phyloP scores from a whole-genome alignment of 225 moss, liverwort and hornwort species.

The Thuidium tamariscinum region DNA sequence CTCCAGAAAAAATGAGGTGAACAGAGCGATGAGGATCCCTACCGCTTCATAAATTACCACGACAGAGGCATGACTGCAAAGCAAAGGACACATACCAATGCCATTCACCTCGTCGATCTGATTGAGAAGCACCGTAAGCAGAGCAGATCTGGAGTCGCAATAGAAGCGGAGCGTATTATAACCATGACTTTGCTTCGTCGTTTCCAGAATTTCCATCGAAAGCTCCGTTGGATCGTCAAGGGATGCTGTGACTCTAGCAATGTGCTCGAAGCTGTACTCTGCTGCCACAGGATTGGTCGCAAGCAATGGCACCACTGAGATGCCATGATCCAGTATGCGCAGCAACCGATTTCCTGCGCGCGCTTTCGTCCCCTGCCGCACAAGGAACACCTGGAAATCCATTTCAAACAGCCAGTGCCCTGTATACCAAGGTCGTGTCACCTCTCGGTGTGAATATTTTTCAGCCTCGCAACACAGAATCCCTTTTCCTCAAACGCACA shows the following conservation, averaged over 20 bases:
- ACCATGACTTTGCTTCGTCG: conserved; percentile 31
- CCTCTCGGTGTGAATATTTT: background rate
- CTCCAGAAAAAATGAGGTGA: background rate
- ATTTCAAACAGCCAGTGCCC: conserved; percentile 3
- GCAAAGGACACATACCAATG: conserved; percentile 53
- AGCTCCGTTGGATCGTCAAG: conserved; percentile 75
- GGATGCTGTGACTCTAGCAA: conserved; percentile 73
- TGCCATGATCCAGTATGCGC: conserved; percentile 80
- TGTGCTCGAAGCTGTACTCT: conserved; percentile 88
- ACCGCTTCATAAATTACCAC: background rate
- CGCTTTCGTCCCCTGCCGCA: conserved; percentile 32
- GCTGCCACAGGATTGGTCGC: conserved; percentile 53
- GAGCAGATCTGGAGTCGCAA: conserved; percentile 84
- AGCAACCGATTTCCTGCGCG: conserved; percentile 69
- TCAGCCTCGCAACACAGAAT: conserved; percentile 5
- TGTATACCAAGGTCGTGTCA: background rate
- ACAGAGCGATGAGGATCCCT: background rate
- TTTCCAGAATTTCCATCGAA: conserved; percentile 76
- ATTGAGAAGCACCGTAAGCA: conserved; percentile 82
- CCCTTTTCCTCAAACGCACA: background rate
- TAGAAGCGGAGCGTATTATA: conserved; percentile 59
- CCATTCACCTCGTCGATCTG: conserved; percentile 94
- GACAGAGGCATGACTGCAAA: background rate
- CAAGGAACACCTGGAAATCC: conserved; percentile 44
- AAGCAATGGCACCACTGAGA: conserved; percentile 66